Evolutionary conservation across 1,284 basidiomycete species (phyloP), one percentile per base, ranked within the genome.

Genomic region (Puccinia sorghi): DNA sequence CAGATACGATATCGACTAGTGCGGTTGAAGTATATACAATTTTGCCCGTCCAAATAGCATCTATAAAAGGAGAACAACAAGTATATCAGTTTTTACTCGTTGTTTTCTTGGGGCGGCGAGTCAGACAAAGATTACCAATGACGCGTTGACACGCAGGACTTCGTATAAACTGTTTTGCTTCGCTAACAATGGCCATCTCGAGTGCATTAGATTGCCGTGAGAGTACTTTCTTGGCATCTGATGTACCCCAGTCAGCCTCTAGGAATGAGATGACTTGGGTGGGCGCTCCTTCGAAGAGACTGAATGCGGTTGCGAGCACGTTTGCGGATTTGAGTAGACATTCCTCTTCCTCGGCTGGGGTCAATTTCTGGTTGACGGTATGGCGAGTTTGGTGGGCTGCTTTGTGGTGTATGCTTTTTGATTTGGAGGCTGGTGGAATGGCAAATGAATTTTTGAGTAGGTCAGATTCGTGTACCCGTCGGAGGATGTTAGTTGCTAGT

Each of bases 1-100:
- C 85, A n/a, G 83, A 83, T 27, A 84, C 72, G 43, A 84, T 80
- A 57, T 84, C 81, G 50, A 82, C 76, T 72, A 83, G 82, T 59
- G 79, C 79, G 15, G 82, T 81, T n/a, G 81, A 80, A 20, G 80
- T 80, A 78, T 84, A 84, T 12, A 83, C 82, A 63, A 84, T 82
- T 66, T 80, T 79, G 43, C 83, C 83, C 27, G 81, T 76, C 79
- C 81, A 84, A 27, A 84, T 82, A 37, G 81, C 82, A 4, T 75
- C 77, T 80, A 82, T 12, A 56, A 37, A 37, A 54, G 17, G 20
- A 54, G 17, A 54, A 20, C 15, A 39, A 27, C 39, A 63, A 73
- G 61, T 46, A n/a, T n/a, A n/a, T n/a, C n/a, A n/a, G n/a, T n/a
- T n/a, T n/a, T n/a, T n/a, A 17, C 9, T 37, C 64, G 17, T 15